Evolutionary conservation across 2,329 filamentous ascomycete genomes (phyloP), one percentile per base, ranked within the genome.

Genomic region (Rugonectria rugulosa): DNA sequence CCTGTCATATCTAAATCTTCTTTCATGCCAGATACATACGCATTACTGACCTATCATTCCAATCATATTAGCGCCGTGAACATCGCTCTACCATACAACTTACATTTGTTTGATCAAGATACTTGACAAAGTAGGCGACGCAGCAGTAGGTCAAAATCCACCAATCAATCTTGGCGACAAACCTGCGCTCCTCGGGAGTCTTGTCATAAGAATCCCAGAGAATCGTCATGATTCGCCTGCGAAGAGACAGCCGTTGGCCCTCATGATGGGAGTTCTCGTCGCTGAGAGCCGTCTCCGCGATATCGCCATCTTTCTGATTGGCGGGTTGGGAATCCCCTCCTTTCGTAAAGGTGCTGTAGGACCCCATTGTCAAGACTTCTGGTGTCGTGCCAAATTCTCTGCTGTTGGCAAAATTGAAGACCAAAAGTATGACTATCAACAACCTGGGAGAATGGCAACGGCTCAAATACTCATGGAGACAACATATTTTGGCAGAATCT

Each of bases 1-100:
- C 76, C 74, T 31, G 77, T 75, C 53, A 85, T 73, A 1, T 71
- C 63, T 0, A 84, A 69, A 43, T 84, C 81, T 61, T 83, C 79
- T 64, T 83, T 77, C 79, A 73, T 73, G 10, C 71, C 71, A 6
- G 64, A 73, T 2, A 77, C 73, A 31, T 73, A 77, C 9, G 75
- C 75, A 62, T 76, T 77, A 44, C 46, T 65, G 6, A 67, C 56
- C 53, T 58, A n/a, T 10, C 15, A 12, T 6, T 19, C n/a, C n/a
- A 2, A 2, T 21, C 32, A 5, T 41, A 12, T 26, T 6, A 17
- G 5, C 11, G 7, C 9, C 2, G 8, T 8, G 10, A 8, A 9
- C 9, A 2, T 37, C 3, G 2, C 5, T 11, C 15, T 15, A 15
- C 2, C 29, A 14, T 12, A n/a, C 6, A 11, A 65, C 66, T 55